These are phyloP conservation scores for Cytospora leucostoma DNA, from an alignment of 2,329 filamentous ascomycete species.

Conservation along the genomic window DNA sequence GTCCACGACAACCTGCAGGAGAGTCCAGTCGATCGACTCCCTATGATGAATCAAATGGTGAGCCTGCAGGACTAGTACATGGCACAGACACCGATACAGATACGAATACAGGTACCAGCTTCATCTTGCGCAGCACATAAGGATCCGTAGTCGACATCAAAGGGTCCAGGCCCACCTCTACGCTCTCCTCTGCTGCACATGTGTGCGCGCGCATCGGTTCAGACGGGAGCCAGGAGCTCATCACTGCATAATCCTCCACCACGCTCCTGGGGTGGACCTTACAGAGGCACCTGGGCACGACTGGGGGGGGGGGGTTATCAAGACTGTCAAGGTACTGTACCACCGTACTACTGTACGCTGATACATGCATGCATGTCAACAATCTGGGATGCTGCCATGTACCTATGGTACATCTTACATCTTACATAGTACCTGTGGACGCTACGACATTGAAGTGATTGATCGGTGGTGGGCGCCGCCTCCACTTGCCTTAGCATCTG, in stretches of 20 bases:
- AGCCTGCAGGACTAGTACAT: background rate
- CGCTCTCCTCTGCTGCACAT: slow-evolving; percentile 11
- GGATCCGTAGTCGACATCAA: background rate
- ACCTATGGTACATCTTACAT: too few species aligned
- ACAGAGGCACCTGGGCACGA: slow-evolving; percentile 4
- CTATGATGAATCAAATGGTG: background rate
- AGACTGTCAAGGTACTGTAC: too few species aligned
- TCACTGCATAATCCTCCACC: slow-evolving; percentile 16
- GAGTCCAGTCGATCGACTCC: background rate
- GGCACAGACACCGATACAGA: background rate
- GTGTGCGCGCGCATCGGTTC: background rate
- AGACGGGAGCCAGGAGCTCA: slow-evolving; percentile 2
- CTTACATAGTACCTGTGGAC: too few species aligned
- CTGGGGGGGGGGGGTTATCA: background rate
- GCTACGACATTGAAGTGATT: slow-evolving; percentile 10
- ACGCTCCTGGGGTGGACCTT: slow-evolving; percentile 14
- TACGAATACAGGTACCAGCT: background rate
- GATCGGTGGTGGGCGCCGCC: slow-evolving; percentile 14
- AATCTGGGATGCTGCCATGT: background rate
- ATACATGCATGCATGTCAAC: slow-evolving; percentile 1
- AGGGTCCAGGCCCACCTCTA: slow-evolving; percentile 16
- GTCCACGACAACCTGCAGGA: slow-evolving; percentile 9
- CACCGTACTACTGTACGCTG: slow-evolving; percentile 1
- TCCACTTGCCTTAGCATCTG: slow-evolving; percentile 23
- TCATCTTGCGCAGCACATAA: background rate